Evolutionary conservation across 1,139 yeast genomes (phyloP).

Genomic region (Schwanniomyces etchellsii): DNA sequence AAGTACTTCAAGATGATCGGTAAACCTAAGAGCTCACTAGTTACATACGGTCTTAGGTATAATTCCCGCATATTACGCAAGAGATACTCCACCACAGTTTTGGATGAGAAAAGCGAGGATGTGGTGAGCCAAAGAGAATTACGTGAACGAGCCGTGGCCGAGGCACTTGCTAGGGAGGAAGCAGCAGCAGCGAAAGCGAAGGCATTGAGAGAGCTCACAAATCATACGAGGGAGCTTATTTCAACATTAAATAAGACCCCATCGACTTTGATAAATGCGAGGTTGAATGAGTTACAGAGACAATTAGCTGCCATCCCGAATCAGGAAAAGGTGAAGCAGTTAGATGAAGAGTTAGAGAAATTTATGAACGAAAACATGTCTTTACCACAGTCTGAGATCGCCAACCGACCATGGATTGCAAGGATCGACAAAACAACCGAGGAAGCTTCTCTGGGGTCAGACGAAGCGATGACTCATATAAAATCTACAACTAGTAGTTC

Average conservation of each 20-base stretch:
- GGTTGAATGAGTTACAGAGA: constrained; percentile 26
- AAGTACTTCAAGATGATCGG: too few relatives aligned
- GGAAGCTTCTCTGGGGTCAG: constrained; percentile 5
- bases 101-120: constrained; percentile 4
- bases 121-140: constrained; percentile 21
- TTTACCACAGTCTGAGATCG: constrained; percentile 25
- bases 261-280: constrained; percentile 20
- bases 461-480: constrained; percentile 10
- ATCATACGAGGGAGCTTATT: constrained; percentile 22
- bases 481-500: constrained; percentile 24
- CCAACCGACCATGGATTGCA: constrained; percentile 31
- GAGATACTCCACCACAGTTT: too few relatives aligned
- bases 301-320: constrained; percentile 24
- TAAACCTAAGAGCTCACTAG: too few relatives aligned
- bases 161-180: constrained; percentile 42
- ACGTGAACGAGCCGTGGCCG: constrained; percentile 39
- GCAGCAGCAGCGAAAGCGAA: constrained; percentile 33
- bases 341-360: constrained; percentile 39
- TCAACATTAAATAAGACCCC: constrained; percentile 34
- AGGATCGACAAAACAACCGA: constrained; percentile 1
- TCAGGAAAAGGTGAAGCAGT: constrained; percentile 30
- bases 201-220: constrained; percentile 31
- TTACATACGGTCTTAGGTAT: too few relatives aligned
- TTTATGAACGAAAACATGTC: constrained; percentile 31
- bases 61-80: too few relatives aligned